Conservation (phyloP, 1,284 basidiomycete genomes). For the Leccinum brunneo-olivaceum region DNA sequence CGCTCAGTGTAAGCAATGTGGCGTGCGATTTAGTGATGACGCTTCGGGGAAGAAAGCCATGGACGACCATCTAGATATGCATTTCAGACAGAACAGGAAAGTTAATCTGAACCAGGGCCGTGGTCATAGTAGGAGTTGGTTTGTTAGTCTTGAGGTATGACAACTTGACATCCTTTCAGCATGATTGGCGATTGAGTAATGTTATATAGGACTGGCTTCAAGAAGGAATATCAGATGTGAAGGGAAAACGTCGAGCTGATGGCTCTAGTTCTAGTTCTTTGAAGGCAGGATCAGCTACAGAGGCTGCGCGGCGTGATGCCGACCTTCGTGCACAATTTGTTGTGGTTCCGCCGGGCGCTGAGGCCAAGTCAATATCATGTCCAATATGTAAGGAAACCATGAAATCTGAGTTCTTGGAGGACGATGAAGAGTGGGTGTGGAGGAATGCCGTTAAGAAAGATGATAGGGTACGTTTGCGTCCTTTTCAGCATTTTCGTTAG, state of each 20-base stretch:
- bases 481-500: neutral
- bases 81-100: slow-evolving; percentile 91
- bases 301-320: slow-evolving; percentile 65
- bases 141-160: slow-evolving; percentile 76
- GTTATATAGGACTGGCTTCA: slow-evolving; percentile 75
- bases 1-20: slow-evolving; percentile 91
- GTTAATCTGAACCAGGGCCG: slow-evolving; percentile 79
- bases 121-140: slow-evolving; percentile 90
- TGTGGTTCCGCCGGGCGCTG: slow-evolving; percentile 81
- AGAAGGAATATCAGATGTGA: slow-evolving; percentile 51
- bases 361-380: slow-evolving; percentile 76
- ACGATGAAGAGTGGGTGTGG: slow-evolving; percentile 99
- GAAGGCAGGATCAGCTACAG: slow-evolving; percentile 58
- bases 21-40: slow-evolving; percentile 77
- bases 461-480: slow-evolving; percentile 55
- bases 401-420: slow-evolving; percentile 90
- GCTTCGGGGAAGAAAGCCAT: slow-evolving; percentile 68
- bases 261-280: slow-evolving; percentile 43
- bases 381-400: slow-evolving; percentile 95
- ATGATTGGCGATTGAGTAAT: slow-evolving; percentile 14
- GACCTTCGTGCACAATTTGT: slow-evolving; percentile 77
- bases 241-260: slow-evolving; percentile 60
- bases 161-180: slow-evolving; percentile 3
- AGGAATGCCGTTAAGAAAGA: slow-evolving; percentile 83
- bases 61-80: slow-evolving; percentile 93